Base-by-base conservation (phyloP, 2,329 filamentous ascomycete species). In the Diaporthe capsici region DNA sequence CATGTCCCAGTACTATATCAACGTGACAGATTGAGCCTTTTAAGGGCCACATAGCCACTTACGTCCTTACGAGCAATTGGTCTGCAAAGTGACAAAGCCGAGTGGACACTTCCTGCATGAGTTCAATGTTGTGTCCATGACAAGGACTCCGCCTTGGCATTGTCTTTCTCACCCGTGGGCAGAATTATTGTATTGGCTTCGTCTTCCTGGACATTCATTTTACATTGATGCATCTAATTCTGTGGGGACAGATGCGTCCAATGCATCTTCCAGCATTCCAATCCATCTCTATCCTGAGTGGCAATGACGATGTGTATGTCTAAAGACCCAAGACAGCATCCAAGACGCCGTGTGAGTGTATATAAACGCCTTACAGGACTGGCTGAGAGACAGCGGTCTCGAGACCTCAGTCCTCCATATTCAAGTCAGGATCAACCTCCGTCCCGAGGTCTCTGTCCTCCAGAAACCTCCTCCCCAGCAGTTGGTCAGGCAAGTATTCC, bases 401-500 rank as follows among this genome's bases (percentile, higher is more conserved):
- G 34, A 55, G n/a, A 22, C 12, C 58, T 73, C 37, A 76, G 15
- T 20, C 83, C 67, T 77, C 81, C 84, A 86, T 87, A 72, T 83
- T 84, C 80, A 94, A 79, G 78, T 94, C 93, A 42, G 91, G 90
- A 84, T 99, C 97, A 31, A 96, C 83, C 80, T 93, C 91, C 0
- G 90, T 93, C 2, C 96, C 96, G 75, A 99, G 83, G 84, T 98
- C 94, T 57, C 88, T 86, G 6, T 95, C 92, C 81, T 97, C 95
- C 51, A 98, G 84, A 81, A 98, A 98, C 28, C 81, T 87, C 65
- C 94, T 88, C 0, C 93, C 95, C 49, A 87, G 83, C 10, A 99
- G 84, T 73, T 90, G 90, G 15, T 95, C 93, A 0, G 97, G 97
- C n/a, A 99, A 84, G 84, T 98, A 99, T 34, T 96, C 94, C 85